Evolutionary conservation across 768 basidiomycete genomes (phyloP).

Genomic region (Kondoa malvinella): DNA sequence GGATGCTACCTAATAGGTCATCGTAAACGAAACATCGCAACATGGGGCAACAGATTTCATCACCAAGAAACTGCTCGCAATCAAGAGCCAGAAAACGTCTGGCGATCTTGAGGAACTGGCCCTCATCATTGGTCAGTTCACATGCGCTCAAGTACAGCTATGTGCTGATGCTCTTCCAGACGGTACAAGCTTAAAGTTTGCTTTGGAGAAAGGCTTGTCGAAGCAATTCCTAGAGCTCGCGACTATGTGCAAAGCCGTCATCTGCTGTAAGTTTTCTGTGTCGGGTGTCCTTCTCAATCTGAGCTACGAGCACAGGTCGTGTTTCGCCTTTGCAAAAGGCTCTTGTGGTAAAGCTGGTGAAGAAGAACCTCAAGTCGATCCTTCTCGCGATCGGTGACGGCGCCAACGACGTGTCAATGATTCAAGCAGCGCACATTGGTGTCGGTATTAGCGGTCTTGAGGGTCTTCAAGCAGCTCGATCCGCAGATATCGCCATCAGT

Average conservation of each 20-base stretch:
- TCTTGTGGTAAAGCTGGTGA: slow-evolving; percentile 93
- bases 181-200: slow-evolving; percentile 82
- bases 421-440: slow-evolving; percentile 93
- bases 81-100: slow-evolving; percentile 75
- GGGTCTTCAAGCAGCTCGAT: slow-evolving; percentile 95
- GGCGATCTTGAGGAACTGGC: slow-evolving; percentile 93
- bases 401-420: slow-evolving; percentile 98
- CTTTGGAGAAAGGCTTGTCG: slow-evolving; percentile 79
- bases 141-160: background rate
- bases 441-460: slow-evolving; percentile 96
- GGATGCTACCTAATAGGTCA: slow-evolving; percentile 43
- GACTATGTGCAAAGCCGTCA: slow-evolving; percentile 94
- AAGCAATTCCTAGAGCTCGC: slow-evolving; percentile 84
- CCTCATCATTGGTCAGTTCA: slow-evolving; percentile 61
- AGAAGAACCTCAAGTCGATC: slow-evolving; percentile 83
- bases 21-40: slow-evolving; percentile 76
- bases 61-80: slow-evolving; percentile 69
- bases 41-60: slow-evolving; percentile 71
- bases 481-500: slow-evolving; percentile 80
- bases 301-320: slow-evolving; percentile 43
- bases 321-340: slow-evolving; percentile 97
- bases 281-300: slow-evolving; percentile 8
- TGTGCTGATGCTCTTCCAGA: slow-evolving; percentile 39
- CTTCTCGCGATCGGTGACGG: slow-evolving; percentile 95
- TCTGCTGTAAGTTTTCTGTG: slow-evolving; percentile 56